Conservation (phyloP, 768 basidiomycete species). For the Kwoniella dendrophila region DNA sequence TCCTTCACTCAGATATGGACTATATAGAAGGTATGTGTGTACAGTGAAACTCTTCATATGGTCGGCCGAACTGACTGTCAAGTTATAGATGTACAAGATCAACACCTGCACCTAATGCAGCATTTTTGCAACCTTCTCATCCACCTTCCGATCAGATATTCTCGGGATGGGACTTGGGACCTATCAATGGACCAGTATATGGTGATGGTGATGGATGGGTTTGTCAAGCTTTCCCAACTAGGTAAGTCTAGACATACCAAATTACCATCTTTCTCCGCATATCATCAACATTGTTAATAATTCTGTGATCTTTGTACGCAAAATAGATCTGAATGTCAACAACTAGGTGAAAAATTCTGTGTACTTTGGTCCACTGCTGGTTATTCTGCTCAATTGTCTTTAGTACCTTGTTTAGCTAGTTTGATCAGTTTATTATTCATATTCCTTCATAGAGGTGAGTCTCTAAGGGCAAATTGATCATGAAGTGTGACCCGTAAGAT, state of each 20-base stretch:
- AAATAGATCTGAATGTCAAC: conserved; percentile 50
- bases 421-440: conserved; percentile 52
- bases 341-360: conserved; percentile 53
- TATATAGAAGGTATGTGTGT: conserved; percentile 43
- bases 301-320: background rate
- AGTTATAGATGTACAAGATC: conserved; percentile 46
- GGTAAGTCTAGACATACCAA: no score
- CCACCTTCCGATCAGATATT: conserved; percentile 23
- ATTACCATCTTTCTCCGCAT: no score
- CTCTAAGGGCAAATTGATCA: no score
- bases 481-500: no score
- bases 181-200: conserved; percentile 24
- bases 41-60: background rate
- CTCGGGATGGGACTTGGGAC: conserved; percentile 14
- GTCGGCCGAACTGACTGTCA: conserved; percentile 12
- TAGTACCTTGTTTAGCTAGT: conserved; percentile 49
- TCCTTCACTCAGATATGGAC: conserved; percentile 45
- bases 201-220: conserved; percentile 41
- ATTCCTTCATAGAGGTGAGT: conserved; percentile 49
- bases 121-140: conserved; percentile 43
- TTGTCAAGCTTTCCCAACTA: conserved; percentile 51
- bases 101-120: conserved; percentile 30
- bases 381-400: conserved; percentile 52
- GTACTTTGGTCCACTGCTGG: conserved; percentile 49
- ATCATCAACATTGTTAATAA: background rate